These are phyloP conservation scores for Kwoniella shivajii DNA, from an alignment of 1,284 basidiomycete genomes.

Conservation along the genomic window DNA sequence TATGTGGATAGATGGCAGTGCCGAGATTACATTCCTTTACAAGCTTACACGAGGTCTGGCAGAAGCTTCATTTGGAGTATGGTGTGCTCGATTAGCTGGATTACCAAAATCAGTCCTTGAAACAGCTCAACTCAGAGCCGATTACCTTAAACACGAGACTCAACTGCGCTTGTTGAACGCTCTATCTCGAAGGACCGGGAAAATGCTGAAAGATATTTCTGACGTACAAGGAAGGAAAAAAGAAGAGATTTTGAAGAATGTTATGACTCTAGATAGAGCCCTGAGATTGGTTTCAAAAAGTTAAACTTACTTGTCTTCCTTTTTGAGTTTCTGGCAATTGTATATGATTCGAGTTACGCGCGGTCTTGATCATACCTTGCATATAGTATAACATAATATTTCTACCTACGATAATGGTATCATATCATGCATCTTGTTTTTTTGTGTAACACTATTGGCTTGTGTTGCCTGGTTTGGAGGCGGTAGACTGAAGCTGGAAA, in stretches of 20 bases:
- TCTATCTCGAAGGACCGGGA: slow-evolving; percentile 20
- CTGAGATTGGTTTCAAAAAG: background rate
- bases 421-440: too few species aligned
- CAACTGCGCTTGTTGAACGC: slow-evolving; percentile 19
- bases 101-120: slow-evolving; percentile 68
- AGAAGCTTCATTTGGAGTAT: slow-evolving; percentile 81
- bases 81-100: slow-evolving; percentile 77
- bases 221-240: background rate
- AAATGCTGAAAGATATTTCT: slow-evolving; percentile 17
- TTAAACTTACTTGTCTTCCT: background rate
- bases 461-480: too few species aligned
- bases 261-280: slow-evolving; percentile 11
- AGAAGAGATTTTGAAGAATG: slow-evolving; percentile 10
- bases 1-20: slow-evolving; percentile 63
- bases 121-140: slow-evolving; percentile 63
- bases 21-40: slow-evolving; percentile 84
- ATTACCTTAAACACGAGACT: slow-evolving; percentile 60
- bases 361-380: too few species aligned
- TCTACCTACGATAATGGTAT: too few species aligned
- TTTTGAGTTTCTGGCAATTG: background rate
- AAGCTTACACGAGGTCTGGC: slow-evolving; percentile 71
- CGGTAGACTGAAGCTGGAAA: too few species aligned
- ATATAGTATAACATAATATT: too few species aligned
- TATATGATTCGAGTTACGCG: background rate
- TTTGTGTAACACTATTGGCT: too few species aligned